Conservation (phyloP, 495 filamentous ascomycete genomes). For the Podospora sp. region DNA sequence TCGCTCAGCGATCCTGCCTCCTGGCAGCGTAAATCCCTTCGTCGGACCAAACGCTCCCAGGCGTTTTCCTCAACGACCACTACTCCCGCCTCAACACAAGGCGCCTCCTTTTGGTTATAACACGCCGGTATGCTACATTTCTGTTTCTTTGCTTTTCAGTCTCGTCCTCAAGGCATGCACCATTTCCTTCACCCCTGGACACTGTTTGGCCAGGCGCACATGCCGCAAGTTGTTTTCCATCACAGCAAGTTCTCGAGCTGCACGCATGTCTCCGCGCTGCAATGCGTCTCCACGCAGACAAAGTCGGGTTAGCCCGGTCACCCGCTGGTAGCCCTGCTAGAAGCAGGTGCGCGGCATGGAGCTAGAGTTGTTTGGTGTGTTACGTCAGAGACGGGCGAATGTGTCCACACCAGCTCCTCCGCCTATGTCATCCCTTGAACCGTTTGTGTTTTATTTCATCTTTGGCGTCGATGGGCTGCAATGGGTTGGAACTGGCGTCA, state of each 20-base stretch:
- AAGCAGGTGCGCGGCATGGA: not conserved
- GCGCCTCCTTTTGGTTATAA: not conserved
- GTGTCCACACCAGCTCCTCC: conserved; percentile 14
- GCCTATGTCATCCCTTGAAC: conserved; percentile 17
- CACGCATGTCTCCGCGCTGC: not conserved
- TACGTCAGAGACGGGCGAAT: conserved; percentile 9
- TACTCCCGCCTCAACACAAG: not conserved
- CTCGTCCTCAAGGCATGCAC: no score
- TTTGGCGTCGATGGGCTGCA: not conserved
- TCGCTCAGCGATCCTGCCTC: not conserved
- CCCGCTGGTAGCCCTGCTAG: not conserved
- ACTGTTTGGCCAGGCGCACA: not conserved
- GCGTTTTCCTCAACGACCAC: not conserved
- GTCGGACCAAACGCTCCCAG: not conserved
- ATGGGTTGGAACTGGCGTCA: not conserved
- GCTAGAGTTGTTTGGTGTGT: not conserved
- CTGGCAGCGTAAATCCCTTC: not conserved
- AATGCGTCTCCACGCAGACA: not conserved
- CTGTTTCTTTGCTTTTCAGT: no score
- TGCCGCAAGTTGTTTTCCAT: not conserved
- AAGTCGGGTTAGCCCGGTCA: not conserved
- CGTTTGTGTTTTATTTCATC: conserved; percentile 6
- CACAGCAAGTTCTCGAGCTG: not conserved
- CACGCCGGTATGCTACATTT: no score
- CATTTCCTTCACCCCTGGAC: not conserved